Percentiles rank a stretch among this genome's conserved stretches.
Evolutionary conservation across 805 yeast genomes (phyloP).

Genomic region (Candida nemodendra): DNA sequence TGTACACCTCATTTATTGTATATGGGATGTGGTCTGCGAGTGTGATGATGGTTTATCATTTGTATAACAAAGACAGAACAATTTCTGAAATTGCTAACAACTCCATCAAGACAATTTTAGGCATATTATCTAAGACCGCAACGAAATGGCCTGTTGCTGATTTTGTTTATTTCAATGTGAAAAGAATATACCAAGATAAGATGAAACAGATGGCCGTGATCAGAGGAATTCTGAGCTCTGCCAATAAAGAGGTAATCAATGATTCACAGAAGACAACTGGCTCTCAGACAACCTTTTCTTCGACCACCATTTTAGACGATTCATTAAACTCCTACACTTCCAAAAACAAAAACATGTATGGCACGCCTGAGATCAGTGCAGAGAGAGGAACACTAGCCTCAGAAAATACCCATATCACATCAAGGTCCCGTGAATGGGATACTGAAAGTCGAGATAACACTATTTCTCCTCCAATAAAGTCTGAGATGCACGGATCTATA

Average conservation of each 20-base stretch:
- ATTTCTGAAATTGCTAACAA: constrained; percentile 25
- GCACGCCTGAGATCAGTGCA: constrained; percentile 13
- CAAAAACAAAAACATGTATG: constrained; percentile 3
- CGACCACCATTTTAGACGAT: constrained; percentile 11
- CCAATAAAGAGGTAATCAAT: constrained; percentile 10
- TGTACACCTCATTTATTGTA: constrained; percentile 15
- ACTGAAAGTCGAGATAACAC: too few species aligned
- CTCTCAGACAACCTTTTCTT: not conserved
- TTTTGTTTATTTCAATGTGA: constrained; percentile 51
- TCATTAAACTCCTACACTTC: constrained; percentile 8
- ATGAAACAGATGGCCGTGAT: constrained; percentile 24
- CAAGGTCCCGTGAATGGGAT: too few species aligned
- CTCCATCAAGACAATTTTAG: constrained; percentile 23
- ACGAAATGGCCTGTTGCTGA: constrained; percentile 53
- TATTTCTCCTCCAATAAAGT: too few species aligned
- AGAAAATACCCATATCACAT: too few species aligned
- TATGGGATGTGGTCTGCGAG: constrained; percentile 65
- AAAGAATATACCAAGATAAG: constrained; percentile 38
- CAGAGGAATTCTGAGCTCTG: constrained; percentile 17
- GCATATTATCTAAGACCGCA: constrained; percentile 39
- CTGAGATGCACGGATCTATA: too few species aligned
- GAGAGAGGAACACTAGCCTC: constrained; percentile 14
- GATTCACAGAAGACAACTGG: constrained; percentile 2
- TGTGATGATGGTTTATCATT: constrained; percentile 70
- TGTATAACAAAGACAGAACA: constrained; percentile 30